These are phyloP conservation scores for Cryphonectria naterciae DNA, from an alignment of 2,329 filamentous ascomycete genomes.

Conservation along the genomic window DNA sequence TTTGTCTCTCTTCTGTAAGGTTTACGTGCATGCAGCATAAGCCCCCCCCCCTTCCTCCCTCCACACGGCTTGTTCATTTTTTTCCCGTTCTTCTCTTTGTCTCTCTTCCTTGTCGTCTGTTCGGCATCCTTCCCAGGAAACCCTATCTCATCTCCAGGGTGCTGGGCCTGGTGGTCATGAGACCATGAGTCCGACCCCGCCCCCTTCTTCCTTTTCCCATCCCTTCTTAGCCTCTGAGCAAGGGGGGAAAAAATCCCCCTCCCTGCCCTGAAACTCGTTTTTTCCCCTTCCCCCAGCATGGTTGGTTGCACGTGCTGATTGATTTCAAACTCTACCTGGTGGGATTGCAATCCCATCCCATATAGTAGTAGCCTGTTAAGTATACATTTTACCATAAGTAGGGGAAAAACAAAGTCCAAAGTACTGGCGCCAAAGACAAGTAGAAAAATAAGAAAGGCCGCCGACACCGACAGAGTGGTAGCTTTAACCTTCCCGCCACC, in stretches of 20 bases:
- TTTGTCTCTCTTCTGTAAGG: background rate
- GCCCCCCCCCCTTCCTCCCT: background rate
- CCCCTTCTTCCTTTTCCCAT: background rate
- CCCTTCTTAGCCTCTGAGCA: background rate
- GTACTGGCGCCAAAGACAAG: background rate
- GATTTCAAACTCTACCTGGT: background rate
- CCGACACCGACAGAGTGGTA: constrained; percentile 30
- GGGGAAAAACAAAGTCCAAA: background rate
- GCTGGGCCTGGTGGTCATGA: background rate
- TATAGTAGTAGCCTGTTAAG: background rate
- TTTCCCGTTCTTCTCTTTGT: background rate
- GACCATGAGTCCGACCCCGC: background rate
- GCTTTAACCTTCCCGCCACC: constrained; percentile 30
- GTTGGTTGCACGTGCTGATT: background rate
- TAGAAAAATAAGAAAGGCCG: background rate
- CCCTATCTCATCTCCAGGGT: background rate
- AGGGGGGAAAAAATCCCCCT: background rate
- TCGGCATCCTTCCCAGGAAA: background rate
- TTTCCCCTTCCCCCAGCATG: no score
- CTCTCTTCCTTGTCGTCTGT: background rate
- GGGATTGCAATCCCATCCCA: background rate
- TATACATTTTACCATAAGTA: no score
- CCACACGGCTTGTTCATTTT: no score
- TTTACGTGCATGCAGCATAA: background rate
- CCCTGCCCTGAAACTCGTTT: background rate